A percentile compares a stretch with the other conserved stretches of the same genome.
These are phyloP conservation scores for Dictyostelium brefeldianum DNA, from an alignment of 78 protist species.

Conservation along the genomic window DNA sequence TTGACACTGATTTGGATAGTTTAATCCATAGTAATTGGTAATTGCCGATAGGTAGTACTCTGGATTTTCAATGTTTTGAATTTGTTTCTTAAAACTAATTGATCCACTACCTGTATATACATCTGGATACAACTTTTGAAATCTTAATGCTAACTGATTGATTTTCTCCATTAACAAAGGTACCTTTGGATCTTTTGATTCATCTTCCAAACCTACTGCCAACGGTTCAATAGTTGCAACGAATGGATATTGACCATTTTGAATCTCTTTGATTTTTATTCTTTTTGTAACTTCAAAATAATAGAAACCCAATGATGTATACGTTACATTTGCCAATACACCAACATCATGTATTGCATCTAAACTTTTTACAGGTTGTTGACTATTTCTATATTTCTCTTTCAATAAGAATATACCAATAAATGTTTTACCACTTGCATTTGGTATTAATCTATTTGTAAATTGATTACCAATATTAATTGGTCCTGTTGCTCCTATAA, in stretches of 20 bases:
- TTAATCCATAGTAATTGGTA: slow-evolving; percentile 23
- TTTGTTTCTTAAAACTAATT: background rate
- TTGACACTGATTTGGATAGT: slow-evolving; percentile 61
- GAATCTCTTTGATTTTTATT: background rate
- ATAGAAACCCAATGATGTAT: background rate
- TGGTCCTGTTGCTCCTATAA: slow-evolving; percentile 44
- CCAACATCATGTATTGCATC: slow-evolving; percentile 43
- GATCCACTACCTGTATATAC: background rate
- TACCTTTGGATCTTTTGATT: slow-evolving; percentile 15
- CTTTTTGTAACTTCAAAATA: background rate
- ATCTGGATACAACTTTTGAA: slow-evolving; percentile 29
- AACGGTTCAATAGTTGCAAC: background rate
- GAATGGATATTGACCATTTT: slow-evolving; percentile 5
- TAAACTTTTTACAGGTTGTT: background rate
- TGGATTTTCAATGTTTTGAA: slow-evolving; percentile 17
- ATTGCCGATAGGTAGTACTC: background rate
- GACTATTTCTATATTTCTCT: background rate
- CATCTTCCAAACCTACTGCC: background rate
- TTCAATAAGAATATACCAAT: slow-evolving; percentile 54
- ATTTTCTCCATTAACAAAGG: background rate
- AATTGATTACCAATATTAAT: background rate
- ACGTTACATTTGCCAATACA: slow-evolving; percentile 44
- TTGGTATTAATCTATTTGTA: slow-evolving; percentile 45
- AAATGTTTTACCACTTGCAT: slow-evolving; percentile 51
- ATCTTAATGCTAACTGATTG: background rate